Evolutionary conservation across 225 moss, liverwort and hornwort species (phyloP).

Genomic region (Rhytidiadelphus loreus): DNA sequence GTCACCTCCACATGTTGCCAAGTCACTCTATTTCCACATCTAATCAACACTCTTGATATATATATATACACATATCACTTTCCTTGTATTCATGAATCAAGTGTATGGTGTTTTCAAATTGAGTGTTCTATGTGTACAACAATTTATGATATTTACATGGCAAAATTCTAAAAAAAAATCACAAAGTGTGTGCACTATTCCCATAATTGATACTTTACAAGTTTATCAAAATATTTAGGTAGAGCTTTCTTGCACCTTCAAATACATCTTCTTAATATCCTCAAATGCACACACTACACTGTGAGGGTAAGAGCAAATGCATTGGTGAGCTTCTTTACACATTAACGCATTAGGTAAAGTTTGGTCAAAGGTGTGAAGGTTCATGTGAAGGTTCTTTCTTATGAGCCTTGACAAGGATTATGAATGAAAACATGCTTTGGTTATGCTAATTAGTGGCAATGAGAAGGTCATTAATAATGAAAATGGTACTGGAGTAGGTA

Average conservation of each 20-base stretch:
- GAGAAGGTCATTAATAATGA: not conserved
- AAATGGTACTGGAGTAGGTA: not conserved
- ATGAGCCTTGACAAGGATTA: not conserved
- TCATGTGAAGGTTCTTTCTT: not conserved
- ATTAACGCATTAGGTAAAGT: not conserved
- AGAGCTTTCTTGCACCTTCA: not conserved
- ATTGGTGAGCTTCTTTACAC: rapidly evolving
- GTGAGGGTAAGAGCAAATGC: not conserved
- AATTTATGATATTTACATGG: not conserved
- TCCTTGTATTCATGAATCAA: not conserved
- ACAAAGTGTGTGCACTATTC: not conserved
- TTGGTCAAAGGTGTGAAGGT: not conserved
- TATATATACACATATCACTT: not conserved
- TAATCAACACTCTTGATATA: not conserved
- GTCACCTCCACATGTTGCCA: rapidly evolving
- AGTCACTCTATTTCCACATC: not conserved
- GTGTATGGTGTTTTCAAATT: rapidly evolving
- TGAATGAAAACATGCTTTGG: rapidly evolving
- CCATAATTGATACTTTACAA: not conserved
- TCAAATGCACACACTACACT: rapidly evolving
- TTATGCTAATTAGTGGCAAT: not conserved
- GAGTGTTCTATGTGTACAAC: not conserved
- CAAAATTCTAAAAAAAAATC: not conserved
- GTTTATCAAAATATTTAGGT: not conserved
- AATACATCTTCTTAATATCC: not conserved